These are phyloP conservation scores for Capsella bursapastoris DNA, from an alignment of 345 rosid genomes.

Conservation along the genomic window DNA sequence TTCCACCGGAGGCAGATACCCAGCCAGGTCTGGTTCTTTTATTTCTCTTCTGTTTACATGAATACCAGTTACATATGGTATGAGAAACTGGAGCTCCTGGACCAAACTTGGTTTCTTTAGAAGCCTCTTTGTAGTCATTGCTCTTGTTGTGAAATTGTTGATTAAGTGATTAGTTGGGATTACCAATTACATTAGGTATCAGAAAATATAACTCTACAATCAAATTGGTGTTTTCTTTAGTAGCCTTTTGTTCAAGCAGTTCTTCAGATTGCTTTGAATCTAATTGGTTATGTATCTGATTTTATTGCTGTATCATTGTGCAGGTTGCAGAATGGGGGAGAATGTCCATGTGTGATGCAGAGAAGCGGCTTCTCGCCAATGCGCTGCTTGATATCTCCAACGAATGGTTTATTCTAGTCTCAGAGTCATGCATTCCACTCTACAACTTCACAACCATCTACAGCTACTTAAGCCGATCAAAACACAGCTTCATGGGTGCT, in stretches of 20 bases:
- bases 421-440: constrained; percentile 96
- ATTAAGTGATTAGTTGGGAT: constrained; percentile 3
- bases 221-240: constrained; percentile 1
- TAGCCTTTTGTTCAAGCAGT: not conserved
- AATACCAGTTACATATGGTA: not conserved
- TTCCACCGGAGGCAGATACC: constrained; percentile 83
- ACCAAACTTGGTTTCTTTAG: constrained; percentile 10
- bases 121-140: not conserved
- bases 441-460: constrained; percentile 73
- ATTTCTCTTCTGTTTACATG: not conserved
- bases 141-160: not conserved
- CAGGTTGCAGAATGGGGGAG: constrained; percentile 96
- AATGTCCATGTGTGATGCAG: constrained; percentile 98
- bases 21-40: constrained; percentile 64
- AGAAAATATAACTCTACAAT: not conserved
- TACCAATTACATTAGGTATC: not conserved
- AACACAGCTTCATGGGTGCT: constrained; percentile 78
- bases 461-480: constrained; percentile 65
- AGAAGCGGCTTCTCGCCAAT: constrained; percentile 87
- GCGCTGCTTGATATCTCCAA: constrained; percentile 90
- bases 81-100: not conserved
- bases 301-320: not conserved
- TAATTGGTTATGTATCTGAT: constrained; percentile 8
- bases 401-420: constrained; percentile 86
- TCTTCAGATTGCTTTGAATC: constrained; percentile 5